Conservation (phyloP, 306 rosid species). For the Acacia crassicarpa region DNA sequence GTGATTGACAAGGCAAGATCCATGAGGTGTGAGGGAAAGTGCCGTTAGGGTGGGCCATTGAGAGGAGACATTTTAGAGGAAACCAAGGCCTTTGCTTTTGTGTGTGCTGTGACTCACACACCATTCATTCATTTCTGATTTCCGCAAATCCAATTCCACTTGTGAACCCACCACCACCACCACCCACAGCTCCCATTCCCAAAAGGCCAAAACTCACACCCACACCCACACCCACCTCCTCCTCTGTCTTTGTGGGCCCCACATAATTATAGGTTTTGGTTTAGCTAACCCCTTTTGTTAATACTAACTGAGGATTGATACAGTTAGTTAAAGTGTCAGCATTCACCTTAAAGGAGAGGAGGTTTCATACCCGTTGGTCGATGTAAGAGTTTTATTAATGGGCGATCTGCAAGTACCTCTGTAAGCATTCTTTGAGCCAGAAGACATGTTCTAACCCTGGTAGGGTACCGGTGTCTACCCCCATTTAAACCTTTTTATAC, state of each 20-base stretch:
- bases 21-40: not conserved
- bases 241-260: not conserved
- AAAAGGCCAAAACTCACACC: not conserved
- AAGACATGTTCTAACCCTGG: no score
- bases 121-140: not conserved
- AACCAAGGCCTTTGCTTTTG: not conserved
- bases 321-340: no score
- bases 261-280: not conserved
- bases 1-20: not conserved
- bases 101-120: not conserved
- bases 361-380: no score
- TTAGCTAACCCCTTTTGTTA: not conserved
- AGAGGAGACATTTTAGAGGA: not conserved
- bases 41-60: not conserved
- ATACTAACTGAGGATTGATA: no score
- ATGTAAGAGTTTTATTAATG: no score
- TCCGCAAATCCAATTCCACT: not conserved
- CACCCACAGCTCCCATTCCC: not conserved
- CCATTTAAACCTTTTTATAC: no score
- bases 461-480: no score
- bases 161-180: not conserved
- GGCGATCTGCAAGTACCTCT: no score
- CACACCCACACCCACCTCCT: not conserved
- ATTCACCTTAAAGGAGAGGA: no score
- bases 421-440: no score